Evolutionary conservation across 2,329 filamentous ascomycete species (phyloP), one percentile per base, ranked within the genome.

Genomic region (Septoria petroselini): DNA sequence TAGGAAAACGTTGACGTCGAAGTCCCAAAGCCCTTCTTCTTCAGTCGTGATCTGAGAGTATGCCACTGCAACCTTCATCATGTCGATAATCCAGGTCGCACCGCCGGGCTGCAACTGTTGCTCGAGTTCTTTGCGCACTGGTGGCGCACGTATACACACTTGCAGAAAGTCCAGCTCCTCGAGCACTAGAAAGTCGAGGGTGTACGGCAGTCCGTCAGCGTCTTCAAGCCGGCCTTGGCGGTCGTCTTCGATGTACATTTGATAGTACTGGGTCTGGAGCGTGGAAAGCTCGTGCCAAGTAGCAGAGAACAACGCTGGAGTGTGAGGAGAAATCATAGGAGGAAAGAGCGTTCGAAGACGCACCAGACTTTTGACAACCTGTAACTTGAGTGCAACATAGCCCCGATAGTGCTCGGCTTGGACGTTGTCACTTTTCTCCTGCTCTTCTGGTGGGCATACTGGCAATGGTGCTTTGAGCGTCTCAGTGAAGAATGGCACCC

Each of bases 121-220:
- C 58, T 91, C 85, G n/a, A 98, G 81, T 68, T 96, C 88, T 55
- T 88, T 84, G 59, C 90, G 87, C 1, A 98, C 91, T 0, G 89
- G 88, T 3, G 88, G 84, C 5, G 91, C 91, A 57, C 88, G 84
- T 57, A 98, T 79, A 68, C 91, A 91, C 50, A 90, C 85, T 70
- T 95, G 93, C 66, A 98, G 81, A 64, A 97, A 91, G 70, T 98
- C 93, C 18, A 98, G 77, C 68, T 97, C 91, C 68, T 98, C 93
- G 6, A 97, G 75, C 3, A 97, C 83, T 43, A 98, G 78, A 64
- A 95, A 93, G 70, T 98, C 93, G 18, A 98, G 76, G 1, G 91
- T 95, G 70, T 95, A 96, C 0, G 91, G 90, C n/a, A 98, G 77
- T 34, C 84, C 84, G 66, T 98, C 91, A 3, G 86, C 82, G 67